Evolutionary conservation across 768 basidiomycete genomes (phyloP).

Genomic region (Hygrophoropsis aurantiaca): DNA sequence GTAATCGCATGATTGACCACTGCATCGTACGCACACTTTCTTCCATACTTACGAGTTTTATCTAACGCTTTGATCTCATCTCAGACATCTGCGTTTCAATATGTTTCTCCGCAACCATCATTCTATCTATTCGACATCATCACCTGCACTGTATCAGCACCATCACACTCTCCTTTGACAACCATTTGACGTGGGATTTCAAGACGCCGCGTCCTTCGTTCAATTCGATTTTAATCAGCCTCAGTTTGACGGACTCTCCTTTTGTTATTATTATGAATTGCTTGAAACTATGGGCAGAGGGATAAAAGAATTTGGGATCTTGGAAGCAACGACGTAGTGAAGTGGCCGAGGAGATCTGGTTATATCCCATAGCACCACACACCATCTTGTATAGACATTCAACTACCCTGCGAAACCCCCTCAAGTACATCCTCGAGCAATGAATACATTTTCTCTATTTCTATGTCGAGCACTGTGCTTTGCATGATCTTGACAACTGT

Average conservation of each 20-base stretch:
- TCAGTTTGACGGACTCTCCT: neutral
- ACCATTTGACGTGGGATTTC: conserved; percentile 11
- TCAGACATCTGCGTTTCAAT: neutral
- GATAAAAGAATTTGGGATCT: no score
- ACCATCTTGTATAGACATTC: no score
- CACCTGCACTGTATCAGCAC: conserved; percentile 4
- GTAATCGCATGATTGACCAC: conserved; percentile 16
- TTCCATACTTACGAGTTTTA: neutral
- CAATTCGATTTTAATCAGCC: conserved; percentile 1
- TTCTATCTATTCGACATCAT: conserved; percentile 2
- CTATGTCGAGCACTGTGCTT: no score
- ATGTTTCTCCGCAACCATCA: neutral
- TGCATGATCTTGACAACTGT: no score
- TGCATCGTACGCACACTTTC: conserved; percentile 10
- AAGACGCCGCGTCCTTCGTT: conserved; percentile 18
- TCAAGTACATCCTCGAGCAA: no score
- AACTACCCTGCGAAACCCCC: no score
- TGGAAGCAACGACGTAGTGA: no score
- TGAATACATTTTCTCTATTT: no score
- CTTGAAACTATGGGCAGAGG: no score
- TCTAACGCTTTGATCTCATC: conserved; percentile 1
- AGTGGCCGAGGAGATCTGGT: no score
- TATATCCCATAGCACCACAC: no score
- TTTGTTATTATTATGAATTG: no score
- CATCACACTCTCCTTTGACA: conserved; percentile 1